Evolutionary conservation across 805 yeast genomes (phyloP).

Genomic region (Wilhelminamyces savonicus): DNA sequence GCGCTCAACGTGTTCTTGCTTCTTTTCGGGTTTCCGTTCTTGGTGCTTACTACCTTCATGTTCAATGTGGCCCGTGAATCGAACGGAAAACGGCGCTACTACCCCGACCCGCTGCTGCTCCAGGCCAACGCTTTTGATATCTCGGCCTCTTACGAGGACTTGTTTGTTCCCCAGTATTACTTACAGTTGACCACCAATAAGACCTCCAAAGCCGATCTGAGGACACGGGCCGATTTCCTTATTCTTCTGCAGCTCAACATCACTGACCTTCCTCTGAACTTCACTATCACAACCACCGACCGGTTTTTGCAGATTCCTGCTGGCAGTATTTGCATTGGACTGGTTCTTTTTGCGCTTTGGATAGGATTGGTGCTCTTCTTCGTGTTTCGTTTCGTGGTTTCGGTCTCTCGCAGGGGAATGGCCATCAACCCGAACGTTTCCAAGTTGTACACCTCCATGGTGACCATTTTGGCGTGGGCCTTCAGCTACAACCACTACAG

Average conservation of each 20-base stretch:
- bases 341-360: conserved; percentile 22
- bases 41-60: conserved; percentile 33
- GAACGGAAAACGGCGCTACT: conserved; percentile 6
- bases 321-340: conserved; percentile 24
- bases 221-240: neutral
- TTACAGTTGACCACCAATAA: neutral
- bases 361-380: conserved; percentile 8
- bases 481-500: conserved; percentile 36
- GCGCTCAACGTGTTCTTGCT: conserved; percentile 23
- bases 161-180: conserved; percentile 12
- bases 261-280: no score
- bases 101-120: conserved; percentile 8
- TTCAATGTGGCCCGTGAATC: conserved; percentile 15
- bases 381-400: conserved; percentile 6
- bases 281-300: neutral
- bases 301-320: conserved; percentile 3
- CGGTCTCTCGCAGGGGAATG: conserved; percentile 11
- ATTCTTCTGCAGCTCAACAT: no score
- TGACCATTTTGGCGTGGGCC: conserved; percentile 42
- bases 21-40: conserved; percentile 37
- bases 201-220: neutral
- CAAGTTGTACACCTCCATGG: conserved; percentile 42
- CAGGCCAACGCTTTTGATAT: conserved; percentile 17
- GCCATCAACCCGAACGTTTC: conserved; percentile 14
- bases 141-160: conserved; percentile 17